Conservation (phyloP, 2,329 filamentous ascomycete species). For the Pseudocercospora pini-densiflorae region DNA sequence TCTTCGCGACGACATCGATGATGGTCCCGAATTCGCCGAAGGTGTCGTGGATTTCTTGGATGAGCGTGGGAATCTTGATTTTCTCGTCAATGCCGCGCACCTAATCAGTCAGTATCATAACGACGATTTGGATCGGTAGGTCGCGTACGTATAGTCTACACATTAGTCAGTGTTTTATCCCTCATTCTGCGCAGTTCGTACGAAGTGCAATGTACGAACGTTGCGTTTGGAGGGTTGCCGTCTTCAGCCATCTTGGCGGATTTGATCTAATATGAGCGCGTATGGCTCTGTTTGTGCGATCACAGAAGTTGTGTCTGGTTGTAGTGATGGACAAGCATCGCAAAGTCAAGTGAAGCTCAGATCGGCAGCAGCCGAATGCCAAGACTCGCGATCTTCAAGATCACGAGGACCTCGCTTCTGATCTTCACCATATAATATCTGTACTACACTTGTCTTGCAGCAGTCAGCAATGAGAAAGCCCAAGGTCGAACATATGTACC, state of each 20-base stretch:
- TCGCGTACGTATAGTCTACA: conserved; percentile 41
- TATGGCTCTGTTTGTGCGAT: not conserved
- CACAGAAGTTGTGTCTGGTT: not conserved
- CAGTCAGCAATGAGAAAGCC: not conserved
- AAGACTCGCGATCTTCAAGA: not conserved
- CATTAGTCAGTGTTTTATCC: conserved; percentile 29
- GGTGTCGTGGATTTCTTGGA: conserved; percentile 72
- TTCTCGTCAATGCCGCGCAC: conserved; percentile 89
- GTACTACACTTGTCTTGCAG: not conserved
- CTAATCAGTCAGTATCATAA: conserved; percentile 38
- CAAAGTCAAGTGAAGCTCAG: not conserved
- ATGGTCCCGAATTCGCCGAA: conserved; percentile 90
- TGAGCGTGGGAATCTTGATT: conserved; percentile 79
- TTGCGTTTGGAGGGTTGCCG: conserved; percentile 40
- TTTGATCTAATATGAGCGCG: not conserved
- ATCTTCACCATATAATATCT: not conserved
- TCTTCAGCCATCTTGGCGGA: conserved; percentile 23
- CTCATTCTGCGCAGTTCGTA: conserved; percentile 40
- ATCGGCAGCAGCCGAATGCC: conserved; percentile 5
- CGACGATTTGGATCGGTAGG: not conserved
- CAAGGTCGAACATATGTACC: not conserved
- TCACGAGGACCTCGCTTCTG: not conserved
- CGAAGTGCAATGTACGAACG: conserved; percentile 50
- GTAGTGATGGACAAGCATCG: not conserved
- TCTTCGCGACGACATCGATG: conserved; percentile 84